Evolutionary conservation across 345 rosid species (phyloP).

Genomic region (Eucalyptus sp.): DNA sequence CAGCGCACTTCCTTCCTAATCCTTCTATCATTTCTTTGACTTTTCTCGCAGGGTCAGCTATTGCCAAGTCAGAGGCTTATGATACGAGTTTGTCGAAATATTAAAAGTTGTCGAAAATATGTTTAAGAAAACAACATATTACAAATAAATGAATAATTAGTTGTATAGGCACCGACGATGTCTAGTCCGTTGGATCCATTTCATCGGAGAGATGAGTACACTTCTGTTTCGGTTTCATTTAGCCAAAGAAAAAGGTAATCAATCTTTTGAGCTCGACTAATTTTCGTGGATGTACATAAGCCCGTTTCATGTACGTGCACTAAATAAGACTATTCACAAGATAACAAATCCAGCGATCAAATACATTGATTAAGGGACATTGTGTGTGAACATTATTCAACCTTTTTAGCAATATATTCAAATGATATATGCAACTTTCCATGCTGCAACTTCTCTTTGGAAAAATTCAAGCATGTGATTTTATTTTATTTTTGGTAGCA

Average conservation of each 20-base stretch:
- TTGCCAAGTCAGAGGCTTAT: background rate
- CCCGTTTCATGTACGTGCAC: background rate
- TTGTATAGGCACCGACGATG: background rate
- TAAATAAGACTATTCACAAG: background rate
- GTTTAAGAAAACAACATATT: background rate
- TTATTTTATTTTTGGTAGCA: too few species aligned
- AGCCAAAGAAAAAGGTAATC: background rate
- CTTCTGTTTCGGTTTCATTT: background rate
- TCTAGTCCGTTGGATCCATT: background rate
- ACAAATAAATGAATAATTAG: background rate
- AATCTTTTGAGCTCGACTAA: background rate
- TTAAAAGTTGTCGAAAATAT: background rate
- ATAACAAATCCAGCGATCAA: background rate
- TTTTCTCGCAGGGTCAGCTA: background rate
- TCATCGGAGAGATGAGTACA: background rate
- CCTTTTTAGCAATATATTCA: background rate
- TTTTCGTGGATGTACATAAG: background rate
- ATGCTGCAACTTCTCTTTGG: background rate
- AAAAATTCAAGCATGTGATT: background rate
- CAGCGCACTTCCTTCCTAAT: background rate
- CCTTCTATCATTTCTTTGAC: background rate
- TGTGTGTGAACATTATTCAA: background rate
- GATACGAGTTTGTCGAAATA: background rate
- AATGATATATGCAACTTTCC: background rate
- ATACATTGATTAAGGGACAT: background rate